Conservation (phyloP, 1,284 basidiomycete genomes). For the Ceratobasidium sp. region DNA sequence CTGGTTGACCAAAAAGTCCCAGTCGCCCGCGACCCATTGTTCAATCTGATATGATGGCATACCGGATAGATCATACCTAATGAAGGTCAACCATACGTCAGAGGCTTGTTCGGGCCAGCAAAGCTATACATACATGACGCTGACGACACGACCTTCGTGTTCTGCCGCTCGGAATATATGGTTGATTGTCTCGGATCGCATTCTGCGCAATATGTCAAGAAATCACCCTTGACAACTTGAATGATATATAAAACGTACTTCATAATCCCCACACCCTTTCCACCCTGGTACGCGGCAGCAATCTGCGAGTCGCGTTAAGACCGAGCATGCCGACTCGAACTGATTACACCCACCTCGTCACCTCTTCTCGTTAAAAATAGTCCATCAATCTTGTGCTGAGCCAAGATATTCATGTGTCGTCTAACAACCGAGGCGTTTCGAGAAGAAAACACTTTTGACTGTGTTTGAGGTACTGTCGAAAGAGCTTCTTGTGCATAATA, state of each 20-base stretch:
- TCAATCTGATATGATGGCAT: slow-evolving; percentile 67
- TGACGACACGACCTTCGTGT: slow-evolving; percentile 74
- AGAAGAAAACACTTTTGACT: slow-evolving; percentile 66
- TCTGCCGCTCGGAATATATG: slow-evolving; percentile 75
- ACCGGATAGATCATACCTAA: slow-evolving; percentile 78
- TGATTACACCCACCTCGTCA: slow-evolving; percentile 46
- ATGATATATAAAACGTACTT: slow-evolving; percentile 21
- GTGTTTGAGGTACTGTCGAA: slow-evolving; percentile 53
- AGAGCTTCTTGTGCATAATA: slow-evolving; percentile 73
- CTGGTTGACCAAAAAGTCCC: slow-evolving; percentile 68
- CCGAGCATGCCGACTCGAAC: background rate
- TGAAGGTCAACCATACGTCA: slow-evolving; percentile 12
- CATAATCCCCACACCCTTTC: slow-evolving; percentile 14
- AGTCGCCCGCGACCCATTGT: slow-evolving; percentile 67
- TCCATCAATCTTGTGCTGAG: slow-evolving; percentile 74
- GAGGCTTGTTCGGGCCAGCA: background rate
- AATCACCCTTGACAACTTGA: no score
- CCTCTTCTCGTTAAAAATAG: slow-evolving; percentile 78
- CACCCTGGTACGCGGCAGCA: slow-evolving; percentile 26
- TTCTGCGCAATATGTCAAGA: slow-evolving; percentile 55
- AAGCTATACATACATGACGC: slow-evolving; percentile 68
- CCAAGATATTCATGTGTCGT: slow-evolving; percentile 84
- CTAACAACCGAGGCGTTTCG: slow-evolving; percentile 73
- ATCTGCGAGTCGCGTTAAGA: background rate
- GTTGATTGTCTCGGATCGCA: slow-evolving; percentile 75